These are phyloP conservation scores for Cladosporium sp. DNA, from an alignment of 2,329 filamentous ascomycete genomes.

Conservation along the genomic window DNA sequence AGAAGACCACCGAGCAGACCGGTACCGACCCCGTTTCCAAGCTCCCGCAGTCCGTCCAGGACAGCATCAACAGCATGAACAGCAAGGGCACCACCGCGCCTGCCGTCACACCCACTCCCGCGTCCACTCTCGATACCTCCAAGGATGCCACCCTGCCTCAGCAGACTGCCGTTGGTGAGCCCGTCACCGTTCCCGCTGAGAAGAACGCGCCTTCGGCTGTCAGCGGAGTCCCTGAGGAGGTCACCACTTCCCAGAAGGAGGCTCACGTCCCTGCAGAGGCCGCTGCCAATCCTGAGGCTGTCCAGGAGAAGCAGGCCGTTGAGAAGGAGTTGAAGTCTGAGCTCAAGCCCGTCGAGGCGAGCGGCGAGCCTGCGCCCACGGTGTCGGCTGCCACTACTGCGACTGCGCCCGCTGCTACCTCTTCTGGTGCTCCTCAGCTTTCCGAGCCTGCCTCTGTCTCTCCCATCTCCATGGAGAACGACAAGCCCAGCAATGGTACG, in stretches of 20 bases:
- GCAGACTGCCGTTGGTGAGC: conserved; percentile 17
- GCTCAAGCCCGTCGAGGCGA: conserved; percentile 36
- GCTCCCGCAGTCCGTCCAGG: conserved; percentile 34
- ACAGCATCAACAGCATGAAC: conserved; percentile 38
- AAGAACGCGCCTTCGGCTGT: conserved; percentile 20
- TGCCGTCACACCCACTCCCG: conserved; percentile 21
- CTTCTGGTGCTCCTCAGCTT: conserved; percentile 26
- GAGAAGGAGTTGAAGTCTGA: conserved; percentile 68
- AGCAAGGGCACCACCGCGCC: conserved; percentile 14
- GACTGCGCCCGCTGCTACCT: neutral
- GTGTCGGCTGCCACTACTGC: conserved; percentile 19
- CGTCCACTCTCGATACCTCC: conserved; percentile 14
- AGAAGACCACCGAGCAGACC: conserved; percentile 35
- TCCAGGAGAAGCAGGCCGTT: conserved; percentile 67
- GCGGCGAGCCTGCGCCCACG: conserved; percentile 41
- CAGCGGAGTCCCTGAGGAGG: conserved; percentile 23
- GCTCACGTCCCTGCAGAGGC: conserved; percentile 58
- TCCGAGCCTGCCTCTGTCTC: conserved; percentile 17
- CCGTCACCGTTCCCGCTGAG: conserved; percentile 15
- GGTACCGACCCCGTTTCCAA: conserved; percentile 44
- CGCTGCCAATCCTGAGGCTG: conserved; percentile 59
- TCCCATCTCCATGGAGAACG: conserved; percentile 10
- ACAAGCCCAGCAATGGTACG: conserved; percentile 3
- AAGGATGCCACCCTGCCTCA: conserved; percentile 14
- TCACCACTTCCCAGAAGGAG: conserved; percentile 25